Evolutionary conservation across 495 filamentous ascomycete genomes (phyloP), one percentile per base, ranked within the genome.

Genomic region (Glonium stellatum): DNA sequence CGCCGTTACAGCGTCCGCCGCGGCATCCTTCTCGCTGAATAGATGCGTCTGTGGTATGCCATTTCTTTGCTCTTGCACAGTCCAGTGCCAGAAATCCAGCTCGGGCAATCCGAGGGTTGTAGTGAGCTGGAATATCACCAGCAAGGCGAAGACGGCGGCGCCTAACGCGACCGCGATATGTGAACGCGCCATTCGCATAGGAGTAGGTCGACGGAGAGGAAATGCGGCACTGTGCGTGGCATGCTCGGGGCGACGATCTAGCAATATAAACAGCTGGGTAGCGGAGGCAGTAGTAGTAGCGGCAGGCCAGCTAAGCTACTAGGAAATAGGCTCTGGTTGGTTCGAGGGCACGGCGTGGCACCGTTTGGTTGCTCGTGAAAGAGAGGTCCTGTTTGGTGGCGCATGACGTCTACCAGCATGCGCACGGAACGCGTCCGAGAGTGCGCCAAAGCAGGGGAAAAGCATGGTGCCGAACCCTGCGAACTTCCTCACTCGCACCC

Each of bases 111-210:
- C 67, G 35, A 70, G 67, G 41, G 42, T 67, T 19, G 55, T 57
- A 31, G 68, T 52, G 22, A 75, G 60, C 36, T 75, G 72, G 56
- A 57, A 62, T 50, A 66, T 64, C 52, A 75, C 48, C 10, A 71
- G 46, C 27, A 61, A 59, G 18, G 58, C 49, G 42, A 65, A 42
- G 42, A 60, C 12, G 35, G 69, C 58, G 1, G 60, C 52, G 42
- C 59, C 58, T n/a, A 67, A 15, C 36, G 60, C 67, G 36, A 62
- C 60, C 6, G 54, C 57, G 60, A 66, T 21, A 57, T 65, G 61
- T 63, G 64, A 65, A 49, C 60, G 66, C 48, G 63, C 64, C 67
- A 69, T 70, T 39, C 55, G 18, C 37, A 58, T 8, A 57, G 41
- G 52, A 39, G 42, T 18, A 42, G 41, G 4, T 63, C 55, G 47